A percentile compares a stretch with the other conserved stretches of the same genome.
Conservation (phyloP, 805 yeast genomes). For the Candida manassasensis region DNA sequence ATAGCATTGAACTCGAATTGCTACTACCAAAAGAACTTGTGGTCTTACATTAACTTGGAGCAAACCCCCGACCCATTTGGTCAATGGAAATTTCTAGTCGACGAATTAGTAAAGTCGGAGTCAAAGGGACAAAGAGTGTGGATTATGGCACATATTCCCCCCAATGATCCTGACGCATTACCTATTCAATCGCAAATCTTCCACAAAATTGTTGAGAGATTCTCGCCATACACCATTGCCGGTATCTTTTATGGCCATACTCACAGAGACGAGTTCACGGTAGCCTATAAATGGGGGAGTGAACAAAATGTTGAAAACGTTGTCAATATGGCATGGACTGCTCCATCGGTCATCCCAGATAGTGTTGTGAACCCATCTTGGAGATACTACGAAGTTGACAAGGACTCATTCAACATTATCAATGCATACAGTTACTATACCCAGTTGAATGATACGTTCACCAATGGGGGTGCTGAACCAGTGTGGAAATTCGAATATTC, state of each 20-base stretch:
- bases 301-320: slow-evolving; percentile 41
- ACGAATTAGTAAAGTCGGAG: slow-evolving; percentile 61
- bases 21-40: slow-evolving; percentile 58
- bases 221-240: slow-evolving; percentile 65
- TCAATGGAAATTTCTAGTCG: slow-evolving; percentile 53
- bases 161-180: slow-evolving; percentile 48
- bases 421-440: slow-evolving; percentile 57
- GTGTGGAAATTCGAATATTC: slow-evolving; percentile 61
- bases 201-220: slow-evolving; percentile 56
- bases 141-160: slow-evolving; percentile 68
- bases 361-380: slow-evolving; percentile 61
- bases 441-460: slow-evolving; percentile 53
- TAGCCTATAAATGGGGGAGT: slow-evolving; percentile 38
- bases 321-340: slow-evolving; percentile 57
- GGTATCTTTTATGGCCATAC: slow-evolving; percentile 70
- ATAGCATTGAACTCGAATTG: slow-evolving; percentile 63
- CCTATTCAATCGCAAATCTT: slow-evolving; percentile 58
- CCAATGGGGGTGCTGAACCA: slow-evolving; percentile 52
- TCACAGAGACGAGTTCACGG: slow-evolving; percentile 62
- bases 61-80: slow-evolving; percentile 59
- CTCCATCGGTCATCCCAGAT: slow-evolving; percentile 63
- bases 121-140: slow-evolving; percentile 58
- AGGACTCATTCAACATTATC: slow-evolving; percentile 54
- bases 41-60: slow-evolving; percentile 49
- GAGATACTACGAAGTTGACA: slow-evolving; percentile 68